A percentile compares a stretch with the other conserved stretches of the same genome.
phyloP scores from a whole-genome alignment of 2,329 filamentous ascomycete genomes.

The Cladosporium sp. region DNA sequence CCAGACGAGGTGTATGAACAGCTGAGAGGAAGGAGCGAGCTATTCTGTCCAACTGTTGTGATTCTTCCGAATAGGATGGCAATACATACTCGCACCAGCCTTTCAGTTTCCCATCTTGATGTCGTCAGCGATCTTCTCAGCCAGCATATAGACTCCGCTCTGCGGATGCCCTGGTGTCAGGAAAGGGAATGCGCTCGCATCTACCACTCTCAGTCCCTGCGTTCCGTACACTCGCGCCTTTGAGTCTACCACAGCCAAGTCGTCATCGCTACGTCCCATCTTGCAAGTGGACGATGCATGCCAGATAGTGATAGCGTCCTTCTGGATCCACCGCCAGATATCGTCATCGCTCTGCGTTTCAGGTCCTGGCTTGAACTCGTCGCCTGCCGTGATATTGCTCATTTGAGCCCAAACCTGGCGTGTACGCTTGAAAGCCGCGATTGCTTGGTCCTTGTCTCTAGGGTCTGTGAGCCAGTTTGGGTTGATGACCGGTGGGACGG shows the following conservation, averaged over 20 bases:
- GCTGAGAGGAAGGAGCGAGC: too few relatives aligned
- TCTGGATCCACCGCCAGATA: slow-evolving; percentile 18
- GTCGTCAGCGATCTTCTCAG: slow-evolving; percentile 9
- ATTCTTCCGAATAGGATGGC: neutral
- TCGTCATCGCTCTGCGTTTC: slow-evolving; percentile 19
- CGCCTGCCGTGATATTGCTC: slow-evolving; percentile 29
- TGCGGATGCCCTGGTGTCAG: slow-evolving; percentile 30
- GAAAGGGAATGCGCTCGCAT: slow-evolving; percentile 27
- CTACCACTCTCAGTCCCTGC: slow-evolving; percentile 27
- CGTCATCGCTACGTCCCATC: slow-evolving; percentile 26
- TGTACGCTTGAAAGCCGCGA: slow-evolving; percentile 36
- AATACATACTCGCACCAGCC: neutral
- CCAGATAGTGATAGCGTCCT: slow-evolving; percentile 7
- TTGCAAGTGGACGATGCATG: slow-evolving; percentile 22
- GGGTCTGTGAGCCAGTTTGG: slow-evolving; percentile 39
- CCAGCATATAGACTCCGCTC: slow-evolving; percentile 22
- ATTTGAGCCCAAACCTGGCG: slow-evolving; percentile 33
- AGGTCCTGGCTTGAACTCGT: slow-evolving; percentile 34
- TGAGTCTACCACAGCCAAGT: slow-evolving; percentile 27
- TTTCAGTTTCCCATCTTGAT: neutral
- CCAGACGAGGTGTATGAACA: too few relatives aligned
- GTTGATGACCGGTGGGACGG: slow-evolving; percentile 36
- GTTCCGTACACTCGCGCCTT: slow-evolving; percentile 27
- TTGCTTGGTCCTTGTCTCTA: slow-evolving; percentile 35
- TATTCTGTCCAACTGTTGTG: too few relatives aligned